A percentile compares a stretch with the other conserved stretches of the same genome.
phyloP scores from a whole-genome alignment of 441 rosid species.

The Arabidopsis lyrata region DNA sequence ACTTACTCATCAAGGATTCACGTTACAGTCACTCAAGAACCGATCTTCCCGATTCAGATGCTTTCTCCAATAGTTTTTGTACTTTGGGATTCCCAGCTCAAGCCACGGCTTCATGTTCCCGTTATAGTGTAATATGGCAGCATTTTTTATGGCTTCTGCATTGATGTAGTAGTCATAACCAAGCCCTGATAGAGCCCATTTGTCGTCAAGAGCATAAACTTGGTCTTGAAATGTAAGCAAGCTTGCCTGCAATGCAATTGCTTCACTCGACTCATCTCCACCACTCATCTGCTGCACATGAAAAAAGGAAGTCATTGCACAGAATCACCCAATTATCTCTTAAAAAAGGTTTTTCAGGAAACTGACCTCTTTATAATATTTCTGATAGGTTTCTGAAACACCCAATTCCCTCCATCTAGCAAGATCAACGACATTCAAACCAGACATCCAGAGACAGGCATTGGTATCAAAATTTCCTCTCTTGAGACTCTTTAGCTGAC shows the following conservation, averaged over 20 bases:
- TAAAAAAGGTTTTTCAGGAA: not conserved
- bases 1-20: conserved; percentile 59
- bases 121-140: conserved; percentile 84
- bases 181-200: conserved; percentile 76
- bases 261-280: conserved; percentile 56
- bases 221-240: conserved; percentile 83
- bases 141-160: conserved; percentile 54
- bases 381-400: conserved; percentile 72
- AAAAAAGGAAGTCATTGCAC: conserved; percentile 2
- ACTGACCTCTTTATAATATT: conserved; percentile 69
- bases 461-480: conserved; percentile 51
- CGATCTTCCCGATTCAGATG: conserved; percentile 69
- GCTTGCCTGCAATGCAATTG: conserved; percentile 60
- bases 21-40: conserved; percentile 82
- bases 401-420: conserved; percentile 81
- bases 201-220: conserved; percentile 62
- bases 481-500: conserved; percentile 66
- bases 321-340: conserved; percentile 15
- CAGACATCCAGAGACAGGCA: conserved; percentile 95
- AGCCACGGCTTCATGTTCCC: conserved; percentile 99
- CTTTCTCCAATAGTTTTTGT: conserved; percentile 81
- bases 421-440: conserved; percentile 87
- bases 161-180: conserved; percentile 71
- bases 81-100: conserved; percentile 87
- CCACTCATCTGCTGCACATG: conserved; percentile 51